Evolutionary conservation across 164 flowering plant species (phyloP), one percentile per base, ranked within the genome.

Genomic region (Warburgia ugandensis): DNA sequence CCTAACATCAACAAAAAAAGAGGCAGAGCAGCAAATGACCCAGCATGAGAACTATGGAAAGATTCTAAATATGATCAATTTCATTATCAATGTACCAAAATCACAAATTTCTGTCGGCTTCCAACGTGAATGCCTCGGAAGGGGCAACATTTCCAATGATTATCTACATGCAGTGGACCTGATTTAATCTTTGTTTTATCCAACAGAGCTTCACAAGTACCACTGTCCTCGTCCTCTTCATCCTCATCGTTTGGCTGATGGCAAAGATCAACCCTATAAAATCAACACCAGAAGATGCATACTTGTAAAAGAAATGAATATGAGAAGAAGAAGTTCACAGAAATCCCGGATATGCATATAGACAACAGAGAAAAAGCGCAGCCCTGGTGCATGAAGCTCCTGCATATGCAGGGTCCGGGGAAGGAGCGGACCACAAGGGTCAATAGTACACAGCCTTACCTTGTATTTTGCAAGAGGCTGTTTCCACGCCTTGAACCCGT

Each of bases 251-350:
- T 70, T 61, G 81, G 63, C 67, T 84, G 96, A 73, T 91, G 97
- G 78, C 96, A 85, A 54, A 87, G 95, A 67, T 91, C 97, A 45
- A 84, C 80, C 97, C 97, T 91, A 60, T 50, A 64, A 66, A 71
- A 64, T 61, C 59, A 46, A 39, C 45, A 35, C 31, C 45, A 56
- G 52, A 23, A 60, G 36, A 69, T 12, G 8, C 4, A 37, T n/a
- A n/a, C n/a, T n/a, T n/a, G n/a, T n/a, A n/a, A n/a, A n/a, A n/a
- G n/a, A n/a, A n/a, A n/a, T n/a, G n/a, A n/a, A n/a, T n/a, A n/a
- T n/a, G n/a, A n/a, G n/a, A n/a, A n/a, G n/a, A n/a, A n/a, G n/a
- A n/a, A n/a, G n/a, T n/a, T n/a, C n/a, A n/a, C n/a, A n/a, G n/a
- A n/a, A n/a, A n/a, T n/a, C n/a, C n/a, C n/a, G n/a, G n/a, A n/a